Evolutionary conservation across 2,329 filamentous ascomycete species (phyloP).

Genomic region (Aurifilum marmelostoma): DNA sequence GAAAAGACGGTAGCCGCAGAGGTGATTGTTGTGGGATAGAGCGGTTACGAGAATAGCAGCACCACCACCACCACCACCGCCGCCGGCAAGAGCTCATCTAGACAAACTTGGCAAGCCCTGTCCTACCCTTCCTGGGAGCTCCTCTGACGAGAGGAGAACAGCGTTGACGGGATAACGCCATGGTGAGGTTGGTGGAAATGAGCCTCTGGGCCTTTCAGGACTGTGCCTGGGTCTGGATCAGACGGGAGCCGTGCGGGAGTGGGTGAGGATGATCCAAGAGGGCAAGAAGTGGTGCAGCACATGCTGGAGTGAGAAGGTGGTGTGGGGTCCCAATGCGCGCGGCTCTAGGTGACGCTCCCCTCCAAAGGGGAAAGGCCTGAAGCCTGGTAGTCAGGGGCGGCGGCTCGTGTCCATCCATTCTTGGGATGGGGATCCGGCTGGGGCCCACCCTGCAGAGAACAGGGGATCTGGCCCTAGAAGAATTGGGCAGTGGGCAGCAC

Average conservation of each 20-base stretch:
- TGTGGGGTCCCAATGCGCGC: conserved; percentile 15
- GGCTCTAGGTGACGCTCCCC: conserved; percentile 8
- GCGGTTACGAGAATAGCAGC: conserved; percentile 26
- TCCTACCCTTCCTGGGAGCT: not conserved
- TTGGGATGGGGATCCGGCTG: not conserved
- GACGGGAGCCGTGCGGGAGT: not conserved
- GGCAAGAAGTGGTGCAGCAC: not conserved
- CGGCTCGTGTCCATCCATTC: conserved; percentile 18
- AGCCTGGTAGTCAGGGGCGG: conserved; percentile 13
- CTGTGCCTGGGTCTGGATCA: not conserved
- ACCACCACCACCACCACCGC: too few relatives aligned
- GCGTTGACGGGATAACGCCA: not conserved
- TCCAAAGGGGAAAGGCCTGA: not conserved
- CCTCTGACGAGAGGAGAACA: not conserved
- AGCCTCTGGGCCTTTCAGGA: conserved; percentile 1
- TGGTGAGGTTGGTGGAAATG: not conserved
- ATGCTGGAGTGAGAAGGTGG: not conserved
- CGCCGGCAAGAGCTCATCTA: too few relatives aligned
- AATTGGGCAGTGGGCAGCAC: too few relatives aligned
- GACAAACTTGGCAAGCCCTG: not conserved
- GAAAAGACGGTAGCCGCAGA: not conserved
- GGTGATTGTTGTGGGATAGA: not conserved
- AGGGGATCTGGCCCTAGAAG: not conserved
- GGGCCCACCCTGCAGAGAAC: not conserved
- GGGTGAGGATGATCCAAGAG: not conserved